Conservation (phyloP, 1,284 basidiomycete genomes). For the Gomphus bonarii region DNA sequence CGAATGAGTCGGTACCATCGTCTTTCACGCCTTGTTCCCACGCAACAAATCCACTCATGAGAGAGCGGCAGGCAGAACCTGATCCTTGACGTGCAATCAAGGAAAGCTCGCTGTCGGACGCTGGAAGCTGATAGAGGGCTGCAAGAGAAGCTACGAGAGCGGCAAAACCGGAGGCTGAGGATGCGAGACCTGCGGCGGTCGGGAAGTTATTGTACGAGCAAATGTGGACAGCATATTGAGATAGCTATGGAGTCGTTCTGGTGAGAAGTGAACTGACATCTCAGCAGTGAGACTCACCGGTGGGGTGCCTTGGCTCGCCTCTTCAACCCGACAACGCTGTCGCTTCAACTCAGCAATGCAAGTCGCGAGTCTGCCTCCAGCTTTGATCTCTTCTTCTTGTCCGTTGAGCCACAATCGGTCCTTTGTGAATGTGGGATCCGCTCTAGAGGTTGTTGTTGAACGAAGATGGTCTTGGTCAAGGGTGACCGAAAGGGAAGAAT, state of each 20-base stretch:
- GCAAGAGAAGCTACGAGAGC: constrained; percentile 89
- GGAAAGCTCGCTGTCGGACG: constrained; percentile 61
- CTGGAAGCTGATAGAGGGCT: constrained; percentile 74
- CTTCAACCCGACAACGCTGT: constrained; percentile 69
- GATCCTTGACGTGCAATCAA: constrained; percentile 94
- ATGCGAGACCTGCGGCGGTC: constrained; percentile 95
- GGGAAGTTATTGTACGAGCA: constrained; percentile 98
- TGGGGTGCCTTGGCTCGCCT: constrained; percentile 47
- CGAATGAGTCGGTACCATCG: constrained; percentile 81
- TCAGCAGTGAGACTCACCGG: constrained; percentile 40
- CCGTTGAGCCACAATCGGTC: constrained; percentile 95
- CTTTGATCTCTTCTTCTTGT: constrained; percentile 80
- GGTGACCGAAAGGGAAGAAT: constrained; percentile 95
- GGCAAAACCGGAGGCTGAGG: constrained; percentile 94
- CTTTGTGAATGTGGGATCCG: constrained; percentile 63
- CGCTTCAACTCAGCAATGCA: constrained; percentile 87
- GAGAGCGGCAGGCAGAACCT: constrained; percentile 94
- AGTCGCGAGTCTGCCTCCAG: constrained; percentile 67
- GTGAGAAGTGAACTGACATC: constrained; percentile 2
- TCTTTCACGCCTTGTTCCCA: constrained; percentile 75
- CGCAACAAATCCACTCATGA: constrained; percentile 95
- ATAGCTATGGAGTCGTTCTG: constrained; percentile 38
- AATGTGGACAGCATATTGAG: constrained; percentile 72
- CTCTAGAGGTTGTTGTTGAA: constrained; percentile 87
- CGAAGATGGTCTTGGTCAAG: constrained; percentile 94